Base-by-base conservation (phyloP, 495 filamentous ascomycete species). In the Pyrenula aspistea region DNA sequence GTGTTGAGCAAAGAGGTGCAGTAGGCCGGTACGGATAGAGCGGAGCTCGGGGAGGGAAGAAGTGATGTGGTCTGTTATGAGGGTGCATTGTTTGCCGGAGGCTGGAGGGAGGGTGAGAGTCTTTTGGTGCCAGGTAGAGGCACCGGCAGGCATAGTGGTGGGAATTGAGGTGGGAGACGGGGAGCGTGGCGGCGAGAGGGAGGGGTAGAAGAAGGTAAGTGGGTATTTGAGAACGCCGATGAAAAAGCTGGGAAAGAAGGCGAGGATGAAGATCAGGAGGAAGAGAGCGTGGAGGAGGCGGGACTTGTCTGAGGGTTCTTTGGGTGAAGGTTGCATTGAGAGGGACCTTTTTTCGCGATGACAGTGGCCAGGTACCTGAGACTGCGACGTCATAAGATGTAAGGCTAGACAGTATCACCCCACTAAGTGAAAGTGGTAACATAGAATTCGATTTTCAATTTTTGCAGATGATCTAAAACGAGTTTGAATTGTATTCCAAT, bases 1-100 rank as follows among this genome's bases (percentile, higher is more conserved):
- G 72, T 96, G 91, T 71, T 96, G 89, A 50, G 95, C 73, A 70
- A 96, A 96, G 51, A 96, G 77, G 63, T 95, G 83, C 58, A 97
- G 73, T 57, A 97, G 73, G 25, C 93, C 93, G 59, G 91, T 77
- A 67, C 89, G 90, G 79, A 95, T 93, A 57, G 73, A 61, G 51
- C 71, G 72, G 61, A 98, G 73, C 68, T 95, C 86, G 2, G 91
- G 89, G 0, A 97, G 69, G 36, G 81, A 72, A 47, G 69, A 68
- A 24, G 80, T 52, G 56, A 98, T 79, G 53, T 83, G 71, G 64
- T 85, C 76, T 58, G 92, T 96, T 67, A 97, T 78, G 48, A 98
- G 87, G 76, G 96, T 95, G 58, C 82, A 86, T 70, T 93, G 93
- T 51, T 91, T 86, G 23, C 82, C 76, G 60, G 77, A 42, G 75